Conservation (phyloP, 208 protist species). For the Wallacemonas collosoma region DNA sequence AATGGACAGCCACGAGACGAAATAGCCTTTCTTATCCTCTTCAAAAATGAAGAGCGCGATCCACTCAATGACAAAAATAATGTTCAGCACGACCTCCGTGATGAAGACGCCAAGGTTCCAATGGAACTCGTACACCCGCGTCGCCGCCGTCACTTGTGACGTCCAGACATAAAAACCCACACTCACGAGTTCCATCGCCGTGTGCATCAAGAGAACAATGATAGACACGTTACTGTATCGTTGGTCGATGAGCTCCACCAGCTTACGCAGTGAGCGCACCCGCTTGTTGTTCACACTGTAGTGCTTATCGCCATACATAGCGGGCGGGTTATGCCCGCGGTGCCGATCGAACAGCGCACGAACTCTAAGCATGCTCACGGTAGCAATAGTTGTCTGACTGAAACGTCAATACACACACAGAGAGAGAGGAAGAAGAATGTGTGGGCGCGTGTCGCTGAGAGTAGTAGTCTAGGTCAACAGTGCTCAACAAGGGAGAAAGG, state of each 20-base stretch:
- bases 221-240: constrained; percentile 71
- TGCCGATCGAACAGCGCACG: constrained; percentile 16
- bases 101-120: constrained; percentile 63
- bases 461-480: no score
- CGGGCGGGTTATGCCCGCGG: constrained; percentile 22
- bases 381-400: neutral
- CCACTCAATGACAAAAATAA: constrained; percentile 80
- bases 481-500: no score
- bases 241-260: constrained; percentile 69
- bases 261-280: constrained; percentile 54
- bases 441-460: no score
- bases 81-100: constrained; percentile 66
- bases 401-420: neutral
- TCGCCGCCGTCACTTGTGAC: constrained; percentile 37
- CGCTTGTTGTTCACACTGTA: constrained; percentile 31
- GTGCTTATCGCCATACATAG: constrained; percentile 39
- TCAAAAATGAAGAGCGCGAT: constrained; percentile 62
- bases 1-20: constrained; percentile 62
- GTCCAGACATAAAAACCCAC: constrained; percentile 78
- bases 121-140: constrained; percentile 39
- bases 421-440: constrained; percentile 5
- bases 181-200: constrained; percentile 56
- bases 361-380: neutral
- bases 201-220: constrained; percentile 50
- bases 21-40: constrained; percentile 64